Evolutionary conservation across 2,329 filamentous ascomycete genomes (phyloP).

Genomic region (Pseudogymnoascus sp.): DNA sequence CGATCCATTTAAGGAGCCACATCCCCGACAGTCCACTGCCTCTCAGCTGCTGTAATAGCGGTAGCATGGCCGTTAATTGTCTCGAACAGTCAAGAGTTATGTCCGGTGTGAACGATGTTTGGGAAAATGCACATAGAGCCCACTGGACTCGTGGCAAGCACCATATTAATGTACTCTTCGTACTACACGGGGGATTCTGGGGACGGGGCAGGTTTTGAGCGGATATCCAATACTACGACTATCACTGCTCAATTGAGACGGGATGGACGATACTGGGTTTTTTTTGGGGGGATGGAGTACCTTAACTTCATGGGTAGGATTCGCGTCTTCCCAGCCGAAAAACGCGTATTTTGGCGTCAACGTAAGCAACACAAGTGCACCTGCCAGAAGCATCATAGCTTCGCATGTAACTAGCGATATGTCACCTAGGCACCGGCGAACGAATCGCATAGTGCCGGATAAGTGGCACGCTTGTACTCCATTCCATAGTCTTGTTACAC

Average conservation of each 20-base stretch:
- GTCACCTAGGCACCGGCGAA: not conserved
- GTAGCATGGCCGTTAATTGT: not conserved
- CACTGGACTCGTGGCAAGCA: not conserved
- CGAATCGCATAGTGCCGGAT: not conserved
- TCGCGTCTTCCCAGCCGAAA: not conserved
- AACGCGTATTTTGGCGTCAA: not conserved
- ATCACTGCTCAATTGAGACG: not conserved
- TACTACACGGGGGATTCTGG: not conserved
- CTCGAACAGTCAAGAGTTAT: not conserved
- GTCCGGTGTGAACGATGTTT: not conserved
- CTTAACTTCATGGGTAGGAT: not conserved
- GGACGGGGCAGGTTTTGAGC: not conserved
- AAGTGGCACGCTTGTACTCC: not conserved
- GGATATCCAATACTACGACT: not conserved
- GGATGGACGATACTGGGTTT: not conserved
- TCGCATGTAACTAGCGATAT: not conserved
- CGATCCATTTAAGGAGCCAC: not conserved
- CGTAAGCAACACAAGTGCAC: not conserved
- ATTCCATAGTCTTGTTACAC: not conserved
- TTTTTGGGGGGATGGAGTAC: not conserved
- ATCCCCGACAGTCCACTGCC: not conserved
- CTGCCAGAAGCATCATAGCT: slow-evolving; percentile 1
- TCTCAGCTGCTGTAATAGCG: not conserved
- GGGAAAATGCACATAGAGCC: not conserved
- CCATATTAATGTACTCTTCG: not conserved